These are phyloP conservation scores for Tephrocybe rancida DNA, from an alignment of 768 basidiomycete genomes.

Conservation along the genomic window DNA sequence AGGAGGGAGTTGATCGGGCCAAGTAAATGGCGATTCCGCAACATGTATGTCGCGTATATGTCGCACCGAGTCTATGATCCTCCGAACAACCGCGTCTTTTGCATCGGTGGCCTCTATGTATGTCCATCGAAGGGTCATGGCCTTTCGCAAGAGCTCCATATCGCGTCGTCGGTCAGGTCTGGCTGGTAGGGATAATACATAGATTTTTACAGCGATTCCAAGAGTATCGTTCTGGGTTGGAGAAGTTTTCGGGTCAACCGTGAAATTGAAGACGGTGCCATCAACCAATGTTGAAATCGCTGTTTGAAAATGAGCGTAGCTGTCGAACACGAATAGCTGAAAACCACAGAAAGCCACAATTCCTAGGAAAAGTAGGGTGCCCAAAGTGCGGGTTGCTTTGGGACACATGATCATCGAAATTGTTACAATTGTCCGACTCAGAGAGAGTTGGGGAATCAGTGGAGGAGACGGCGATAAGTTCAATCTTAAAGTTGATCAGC, in stretches of 20 bases:
- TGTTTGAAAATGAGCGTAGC: slow-evolving; percentile 1
- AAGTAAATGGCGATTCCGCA: slow-evolving; percentile 8
- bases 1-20: slow-evolving; percentile 26
- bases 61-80: slow-evolving; percentile 46
- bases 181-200: slow-evolving; percentile 61
- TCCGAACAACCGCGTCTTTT: slow-evolving; percentile 36
- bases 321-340: background rate
- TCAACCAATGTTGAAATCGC: background rate
- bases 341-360: slow-evolving; percentile 4
- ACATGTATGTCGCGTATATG: slow-evolving; percentile 24
- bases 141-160: slow-evolving; percentile 56
- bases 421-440: too few relatives aligned
- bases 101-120: slow-evolving; percentile 52
- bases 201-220: slow-evolving; percentile 44
- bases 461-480: too few relatives aligned
- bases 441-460: too few relatives aligned
- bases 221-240: slow-evolving; percentile 25
- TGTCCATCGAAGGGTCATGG: slow-evolving; percentile 53
- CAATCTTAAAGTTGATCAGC: too few relatives aligned
- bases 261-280: background rate
- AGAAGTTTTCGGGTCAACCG: background rate
- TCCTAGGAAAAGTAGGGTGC: background rate
- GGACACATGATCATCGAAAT: slow-evolving; percentile 4
- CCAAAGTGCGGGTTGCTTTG: slow-evolving; percentile 1
- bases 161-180: slow-evolving; percentile 56